These are phyloP conservation scores for Rhodotorula sp. DNA, from an alignment of 1,284 basidiomycete species.

Conservation along the genomic window DNA sequence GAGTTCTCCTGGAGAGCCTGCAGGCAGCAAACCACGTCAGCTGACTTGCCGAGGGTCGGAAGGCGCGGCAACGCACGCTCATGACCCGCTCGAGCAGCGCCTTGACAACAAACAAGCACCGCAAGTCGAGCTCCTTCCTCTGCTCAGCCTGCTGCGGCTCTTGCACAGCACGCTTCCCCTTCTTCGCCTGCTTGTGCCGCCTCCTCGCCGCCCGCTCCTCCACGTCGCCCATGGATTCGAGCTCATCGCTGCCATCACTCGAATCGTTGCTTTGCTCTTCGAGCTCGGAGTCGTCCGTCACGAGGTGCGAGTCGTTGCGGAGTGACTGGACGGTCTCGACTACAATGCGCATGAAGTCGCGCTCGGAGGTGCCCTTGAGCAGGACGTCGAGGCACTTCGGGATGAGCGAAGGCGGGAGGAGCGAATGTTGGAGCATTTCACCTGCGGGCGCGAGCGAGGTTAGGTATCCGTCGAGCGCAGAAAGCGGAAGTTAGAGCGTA, in stretches of 20 bases:
- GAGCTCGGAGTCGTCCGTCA: constrained; percentile 41
- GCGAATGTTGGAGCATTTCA: constrained; percentile 80
- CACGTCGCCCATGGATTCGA: constrained; percentile 12
- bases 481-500: constrained; percentile 51
- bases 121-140: constrained; percentile 70
- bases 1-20: constrained; percentile 91
- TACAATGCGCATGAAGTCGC: constrained; percentile 87
- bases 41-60: neutral
- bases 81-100: constrained; percentile 88
- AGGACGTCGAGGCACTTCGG: constrained; percentile 82
- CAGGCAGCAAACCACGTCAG: neutral
- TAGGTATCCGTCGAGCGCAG: neutral
- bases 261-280: constrained; percentile 50
- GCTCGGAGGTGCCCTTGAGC: constrained; percentile 76
- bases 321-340: constrained; percentile 90
- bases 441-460: constrained; percentile 51
- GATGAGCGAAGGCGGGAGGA: constrained; percentile 74
- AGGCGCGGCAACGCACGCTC: constrained; percentile 58
- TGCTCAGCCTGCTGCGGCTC: constrained; percentile 58
- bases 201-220: constrained; percentile 1
- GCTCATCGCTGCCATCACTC: constrained; percentile 46
- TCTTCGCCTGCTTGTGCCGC: constrained; percentile 17
- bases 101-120: constrained; percentile 83
- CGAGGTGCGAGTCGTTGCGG: constrained; percentile 55
- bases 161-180: constrained; percentile 12